Evolutionary conservation across 2,329 filamentous ascomycete species (phyloP).

Genomic region (Aspergillus sojae): DNA sequence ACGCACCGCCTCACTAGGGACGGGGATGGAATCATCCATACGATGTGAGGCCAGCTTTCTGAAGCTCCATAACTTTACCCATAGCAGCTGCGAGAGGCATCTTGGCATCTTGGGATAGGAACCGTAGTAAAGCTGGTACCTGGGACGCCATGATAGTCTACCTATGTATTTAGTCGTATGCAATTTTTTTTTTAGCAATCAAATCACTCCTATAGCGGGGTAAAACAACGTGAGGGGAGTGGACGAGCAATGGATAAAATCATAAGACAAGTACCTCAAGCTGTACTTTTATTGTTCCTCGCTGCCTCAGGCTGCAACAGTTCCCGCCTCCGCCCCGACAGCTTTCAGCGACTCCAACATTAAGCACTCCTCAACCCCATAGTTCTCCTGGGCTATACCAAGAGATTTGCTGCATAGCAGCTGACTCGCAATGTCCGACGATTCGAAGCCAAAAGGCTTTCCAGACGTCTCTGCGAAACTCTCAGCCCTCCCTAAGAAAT

Average conservation of each 20-base stretch:
- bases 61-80: conserved; percentile 57
- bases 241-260: not conserved
- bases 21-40: conserved; percentile 19
- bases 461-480: conserved; percentile 77
- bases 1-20: not conserved
- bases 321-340: conserved; percentile 21
- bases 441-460: conserved; percentile 53
- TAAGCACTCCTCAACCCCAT: not conserved
- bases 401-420: conserved; percentile 27
- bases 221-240: not conserved
- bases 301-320: conserved; percentile 18
- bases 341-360: conserved; percentile 8
- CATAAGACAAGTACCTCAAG: not conserved
- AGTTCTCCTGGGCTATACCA: not conserved
- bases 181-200: too few species aligned
- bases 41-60: conserved; percentile 51
- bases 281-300: not conserved
- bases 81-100: conserved; percentile 59
- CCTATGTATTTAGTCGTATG: not conserved
- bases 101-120: conserved; percentile 61
- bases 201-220: not conserved
- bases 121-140: conserved; percentile 54
- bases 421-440: conserved; percentile 39
- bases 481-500: conserved; percentile 78
- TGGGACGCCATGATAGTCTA: conserved; percentile 27